Percentiles rank a stretch among this genome's conserved stretches.
Evolutionary conservation across 306 rosid species (phyloP).

Genomic region (Spatholobus suberectus): DNA sequence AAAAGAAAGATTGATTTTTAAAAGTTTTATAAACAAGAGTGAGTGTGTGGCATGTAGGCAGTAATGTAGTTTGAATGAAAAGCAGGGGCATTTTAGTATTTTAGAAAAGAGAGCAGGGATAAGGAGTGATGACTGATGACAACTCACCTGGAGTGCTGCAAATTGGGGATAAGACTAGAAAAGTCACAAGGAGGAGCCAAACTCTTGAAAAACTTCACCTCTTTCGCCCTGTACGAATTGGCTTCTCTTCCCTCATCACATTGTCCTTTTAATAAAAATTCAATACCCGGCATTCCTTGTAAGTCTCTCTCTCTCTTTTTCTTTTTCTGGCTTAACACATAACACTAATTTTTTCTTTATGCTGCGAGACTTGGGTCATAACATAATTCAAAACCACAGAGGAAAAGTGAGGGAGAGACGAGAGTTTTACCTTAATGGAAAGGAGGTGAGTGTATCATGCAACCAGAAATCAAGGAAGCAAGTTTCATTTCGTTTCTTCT

Average conservation of each 20-base stretch:
- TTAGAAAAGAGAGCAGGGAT: not conserved
- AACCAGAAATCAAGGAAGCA: conserved; percentile 37
- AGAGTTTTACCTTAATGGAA: conserved; percentile 47
- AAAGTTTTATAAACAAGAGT: not conserved
- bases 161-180: conserved; percentile 66
- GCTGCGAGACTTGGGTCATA: not conserved
- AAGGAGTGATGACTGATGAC: not conserved
- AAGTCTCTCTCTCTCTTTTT: not conserved
- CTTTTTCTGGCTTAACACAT: too few relatives aligned
- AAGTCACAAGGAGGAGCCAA: conserved; percentile 68
- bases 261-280: conserved; percentile 37
- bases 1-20: not conserved
- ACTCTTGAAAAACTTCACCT: conserved; percentile 46
- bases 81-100: conserved; percentile 36
- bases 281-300: not conserved
- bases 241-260: conserved; percentile 41
- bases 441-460: conserved; percentile 16
- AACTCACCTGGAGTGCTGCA: conserved; percentile 54
- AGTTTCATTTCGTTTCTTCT: conserved; percentile 52
- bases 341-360: not conserved
- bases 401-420: not conserved
- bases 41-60: not conserved
- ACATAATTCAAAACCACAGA: not conserved
- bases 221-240: conserved; percentile 32
- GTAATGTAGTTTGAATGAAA: conserved; percentile 3